These are phyloP conservation scores for Sindora glabra DNA, from an alignment of 306 rosid species.

Conservation along the genomic window DNA sequence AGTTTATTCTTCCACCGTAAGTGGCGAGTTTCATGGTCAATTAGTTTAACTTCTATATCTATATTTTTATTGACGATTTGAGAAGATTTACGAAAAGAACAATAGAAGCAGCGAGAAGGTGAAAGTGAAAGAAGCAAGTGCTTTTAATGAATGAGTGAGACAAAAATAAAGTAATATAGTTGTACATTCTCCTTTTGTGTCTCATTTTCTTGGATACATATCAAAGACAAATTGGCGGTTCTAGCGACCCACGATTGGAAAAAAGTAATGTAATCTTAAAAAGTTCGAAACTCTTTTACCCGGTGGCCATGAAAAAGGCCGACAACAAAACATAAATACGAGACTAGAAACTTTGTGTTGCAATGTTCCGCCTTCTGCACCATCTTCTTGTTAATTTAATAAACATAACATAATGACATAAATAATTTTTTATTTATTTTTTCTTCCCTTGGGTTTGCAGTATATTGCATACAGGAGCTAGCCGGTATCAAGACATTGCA, in stretches of 20 bases:
- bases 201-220: constrained; percentile 5
- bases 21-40: neutral
- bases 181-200: constrained; percentile 18
- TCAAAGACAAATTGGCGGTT: constrained; percentile 11
- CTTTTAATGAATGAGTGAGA: constrained; percentile 17
- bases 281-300: constrained; percentile 32
- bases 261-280: constrained; percentile 18
- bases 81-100: constrained; percentile 20
- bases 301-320: constrained; percentile 48
- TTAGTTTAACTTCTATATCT: constrained; percentile 1
- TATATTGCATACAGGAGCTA: constrained; percentile 86
- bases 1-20: neutral
- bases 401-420: neutral
- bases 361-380: constrained; percentile 15
- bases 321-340: constrained; percentile 26
- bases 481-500: constrained; percentile 91
- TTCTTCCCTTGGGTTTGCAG: constrained; percentile 28
- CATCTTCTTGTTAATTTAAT: neutral
- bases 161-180: constrained; percentile 23
- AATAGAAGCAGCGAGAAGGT: constrained; percentile 7
- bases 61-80: constrained; percentile 7
- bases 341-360: neutral
- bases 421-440: neutral
- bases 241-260: constrained; percentile 4
- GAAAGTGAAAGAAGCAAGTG: constrained; percentile 8